These are phyloP conservation scores for Sonneratia caseolaris DNA, from an alignment of 345 rosid species.

Conservation along the genomic window DNA sequence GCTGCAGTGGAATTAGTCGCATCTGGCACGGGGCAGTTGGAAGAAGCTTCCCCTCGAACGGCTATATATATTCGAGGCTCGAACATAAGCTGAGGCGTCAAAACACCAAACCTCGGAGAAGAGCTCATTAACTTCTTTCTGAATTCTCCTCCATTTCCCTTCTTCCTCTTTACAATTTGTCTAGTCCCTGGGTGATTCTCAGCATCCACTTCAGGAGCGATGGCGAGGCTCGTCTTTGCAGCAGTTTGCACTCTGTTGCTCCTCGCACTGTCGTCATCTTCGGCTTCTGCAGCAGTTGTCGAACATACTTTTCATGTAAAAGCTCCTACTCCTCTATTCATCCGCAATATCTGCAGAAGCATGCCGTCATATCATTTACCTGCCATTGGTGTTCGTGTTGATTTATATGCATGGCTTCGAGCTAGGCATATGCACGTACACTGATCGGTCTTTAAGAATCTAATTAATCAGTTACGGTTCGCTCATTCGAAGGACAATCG, in stretches of 20 bases:
- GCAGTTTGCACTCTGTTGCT: constrained; percentile 4
- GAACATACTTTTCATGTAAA: constrained; percentile 18
- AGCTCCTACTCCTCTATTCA: background rate
- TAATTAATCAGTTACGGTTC: too few species aligned
- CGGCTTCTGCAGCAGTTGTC: constrained; percentile 14
- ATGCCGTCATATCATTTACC: too few species aligned
- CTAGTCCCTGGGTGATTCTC: background rate
- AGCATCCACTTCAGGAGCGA: background rate
- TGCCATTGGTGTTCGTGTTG: too few species aligned
- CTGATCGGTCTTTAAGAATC: too few species aligned
- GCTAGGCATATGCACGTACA: too few species aligned
- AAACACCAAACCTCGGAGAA: background rate
- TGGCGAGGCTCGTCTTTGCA: constrained; percentile 6
- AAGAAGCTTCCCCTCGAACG: background rate
- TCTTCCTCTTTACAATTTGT: background rate
- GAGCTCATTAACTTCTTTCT: background rate
- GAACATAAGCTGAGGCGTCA: background rate
- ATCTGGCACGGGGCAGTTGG: background rate
- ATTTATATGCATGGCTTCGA: too few species aligned
- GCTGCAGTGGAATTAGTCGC: background rate
- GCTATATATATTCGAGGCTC: background rate
- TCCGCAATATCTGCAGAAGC: background rate
- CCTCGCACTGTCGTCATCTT: background rate
- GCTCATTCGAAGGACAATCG: too few species aligned
- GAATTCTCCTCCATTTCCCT: background rate